Evolutionary conservation across 306 rosid species (phyloP).

Genomic region (Coriaria nepalensis): DNA sequence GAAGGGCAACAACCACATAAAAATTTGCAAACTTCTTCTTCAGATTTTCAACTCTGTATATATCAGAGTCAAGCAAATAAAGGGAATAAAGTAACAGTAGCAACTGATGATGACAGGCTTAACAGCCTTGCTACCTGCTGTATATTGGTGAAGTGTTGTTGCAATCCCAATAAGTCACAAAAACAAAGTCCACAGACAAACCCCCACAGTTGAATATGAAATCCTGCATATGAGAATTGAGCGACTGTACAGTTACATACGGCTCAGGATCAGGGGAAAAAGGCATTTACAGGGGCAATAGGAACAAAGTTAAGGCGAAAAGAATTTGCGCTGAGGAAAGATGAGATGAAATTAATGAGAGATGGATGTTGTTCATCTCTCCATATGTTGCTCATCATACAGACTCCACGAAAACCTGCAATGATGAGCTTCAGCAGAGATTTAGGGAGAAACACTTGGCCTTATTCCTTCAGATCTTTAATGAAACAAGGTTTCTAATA

Average conservation of each 20-base stretch:
- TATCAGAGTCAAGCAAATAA: constrained; percentile 8
- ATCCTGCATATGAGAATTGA: constrained; percentile 37
- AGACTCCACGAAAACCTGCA: constrained; percentile 51
- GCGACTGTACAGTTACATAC: constrained; percentile 1
- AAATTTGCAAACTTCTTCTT: constrained; percentile 62
- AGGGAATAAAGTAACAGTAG: constrained; percentile 4
- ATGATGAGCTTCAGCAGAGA: neutral
- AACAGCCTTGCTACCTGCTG: constrained; percentile 36
- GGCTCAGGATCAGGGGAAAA: neutral
- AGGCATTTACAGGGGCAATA: constrained; percentile 44
- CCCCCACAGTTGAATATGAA: constrained; percentile 92
- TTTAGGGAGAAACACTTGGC: too few relatives aligned
- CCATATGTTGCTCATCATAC: constrained; percentile 79
- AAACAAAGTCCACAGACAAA: constrained; percentile 66
- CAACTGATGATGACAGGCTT: constrained; percentile 4
- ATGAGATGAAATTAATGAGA: constrained; percentile 53
- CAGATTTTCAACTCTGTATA: constrained; percentile 54
- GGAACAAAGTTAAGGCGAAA: constrained; percentile 67
- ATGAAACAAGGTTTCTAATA: too few relatives aligned
- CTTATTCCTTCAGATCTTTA: too few relatives aligned
- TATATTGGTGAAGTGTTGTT: constrained; percentile 30
- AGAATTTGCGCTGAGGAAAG: constrained; percentile 51
- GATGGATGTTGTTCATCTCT: constrained; percentile 62
- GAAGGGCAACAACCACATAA: constrained; percentile 45
- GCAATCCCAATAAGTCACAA: constrained; percentile 56